Percentiles rank a stretch among this genome's conserved stretches.
phyloP scores from a whole-genome alignment of 805 yeast genomes.

The Metschnikowia amazonensis region DNA sequence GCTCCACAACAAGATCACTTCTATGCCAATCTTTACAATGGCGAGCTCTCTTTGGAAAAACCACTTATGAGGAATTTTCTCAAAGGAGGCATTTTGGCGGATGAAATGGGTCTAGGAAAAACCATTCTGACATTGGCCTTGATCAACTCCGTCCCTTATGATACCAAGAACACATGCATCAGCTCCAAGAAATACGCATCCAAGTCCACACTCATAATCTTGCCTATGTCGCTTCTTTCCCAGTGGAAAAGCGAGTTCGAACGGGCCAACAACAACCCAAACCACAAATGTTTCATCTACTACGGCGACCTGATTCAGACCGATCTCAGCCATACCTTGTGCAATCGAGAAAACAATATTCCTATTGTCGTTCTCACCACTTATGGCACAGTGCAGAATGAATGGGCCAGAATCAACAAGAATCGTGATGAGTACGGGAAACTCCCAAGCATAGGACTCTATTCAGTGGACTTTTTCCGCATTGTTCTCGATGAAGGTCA shows the following conservation, averaged over 20 bases:
- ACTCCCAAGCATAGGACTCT: conserved; percentile 50
- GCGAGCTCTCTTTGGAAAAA: conserved; percentile 65
- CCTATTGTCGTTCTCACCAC: conserved; percentile 79
- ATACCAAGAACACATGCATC: conserved; percentile 23
- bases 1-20: conserved; percentile 35
- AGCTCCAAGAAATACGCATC: conserved; percentile 50
- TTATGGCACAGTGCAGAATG: conserved; percentile 81
- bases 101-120: conserved; percentile 96
- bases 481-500: conserved; percentile 89
- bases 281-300: conserved; percentile 55
- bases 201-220: conserved; percentile 71
- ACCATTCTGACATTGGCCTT: conserved; percentile 80
- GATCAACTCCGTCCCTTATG: conserved; percentile 61
- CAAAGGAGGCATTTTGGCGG: conserved; percentile 87
- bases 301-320: conserved; percentile 64
- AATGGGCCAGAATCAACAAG: conserved; percentile 51
- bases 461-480: conserved; percentile 68
- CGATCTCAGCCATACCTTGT: conserved; percentile 46
- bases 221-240: conserved; percentile 85
- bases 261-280: conserved; percentile 47
- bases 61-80: conserved; percentile 62
- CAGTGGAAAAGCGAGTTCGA: conserved; percentile 88
- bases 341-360: conserved; percentile 37
- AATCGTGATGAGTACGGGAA: conserved; percentile 25
- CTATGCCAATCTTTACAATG: conserved; percentile 75